phyloP scores from a whole-genome alignment of 202 grass and related monocot species.

The Setaria italica region DNA sequence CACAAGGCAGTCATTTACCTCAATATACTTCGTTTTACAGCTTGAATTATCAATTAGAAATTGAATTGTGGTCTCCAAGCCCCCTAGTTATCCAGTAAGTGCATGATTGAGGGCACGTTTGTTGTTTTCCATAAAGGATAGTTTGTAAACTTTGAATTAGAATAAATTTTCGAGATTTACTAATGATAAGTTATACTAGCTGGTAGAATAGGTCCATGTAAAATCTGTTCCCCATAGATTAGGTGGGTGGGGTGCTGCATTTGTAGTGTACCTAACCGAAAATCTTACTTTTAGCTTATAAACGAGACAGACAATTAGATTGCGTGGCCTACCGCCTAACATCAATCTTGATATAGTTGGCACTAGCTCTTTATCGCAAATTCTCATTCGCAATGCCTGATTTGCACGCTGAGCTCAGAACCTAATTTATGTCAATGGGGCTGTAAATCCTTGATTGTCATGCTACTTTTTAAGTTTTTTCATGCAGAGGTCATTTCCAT shows the following conservation, averaged over 20 bases:
- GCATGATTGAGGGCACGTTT: background rate
- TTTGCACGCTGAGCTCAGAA: conserved; percentile 1
- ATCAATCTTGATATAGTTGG: conserved; percentile 13
- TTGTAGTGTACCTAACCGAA: no score
- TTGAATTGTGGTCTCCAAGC: background rate
- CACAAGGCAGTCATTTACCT: background rate
- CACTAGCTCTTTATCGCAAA: background rate
- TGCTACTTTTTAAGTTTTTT: conserved; percentile 3
- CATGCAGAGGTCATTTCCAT: background rate
- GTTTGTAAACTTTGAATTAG: conserved; percentile 2
- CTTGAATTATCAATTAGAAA: conserved; percentile 9
- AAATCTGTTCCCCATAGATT: no score
- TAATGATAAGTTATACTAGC: background rate
- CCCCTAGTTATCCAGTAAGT: background rate
- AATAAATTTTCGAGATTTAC: background rate
- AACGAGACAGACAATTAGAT: background rate
- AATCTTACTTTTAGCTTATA: background rate
- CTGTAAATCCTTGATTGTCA: background rate
- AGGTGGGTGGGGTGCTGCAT: no score
- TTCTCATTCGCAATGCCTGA: background rate
- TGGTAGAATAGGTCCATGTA: background rate
- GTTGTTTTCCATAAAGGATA: conserved; percentile 16
- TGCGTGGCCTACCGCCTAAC: background rate
- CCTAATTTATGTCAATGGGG: background rate
- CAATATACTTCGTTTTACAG: background rate